Evolutionary conservation across 2,329 filamentous ascomycete genomes (phyloP).

Genomic region (Fonsecaea multimorphosa): DNA sequence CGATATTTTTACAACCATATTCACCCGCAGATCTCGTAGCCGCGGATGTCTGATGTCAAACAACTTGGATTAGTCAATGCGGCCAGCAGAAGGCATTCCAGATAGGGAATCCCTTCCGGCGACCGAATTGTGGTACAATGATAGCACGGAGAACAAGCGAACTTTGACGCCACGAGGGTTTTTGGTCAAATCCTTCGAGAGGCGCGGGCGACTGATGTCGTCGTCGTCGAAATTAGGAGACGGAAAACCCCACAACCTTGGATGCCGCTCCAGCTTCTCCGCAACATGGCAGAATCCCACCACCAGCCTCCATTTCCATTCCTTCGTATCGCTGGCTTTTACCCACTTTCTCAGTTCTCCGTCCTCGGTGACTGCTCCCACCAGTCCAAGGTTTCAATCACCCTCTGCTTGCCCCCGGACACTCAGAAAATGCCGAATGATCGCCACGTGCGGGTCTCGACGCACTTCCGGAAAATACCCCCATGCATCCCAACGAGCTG

Average conservation of each 20-base stretch:
- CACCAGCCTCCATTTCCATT: conserved; percentile 1
- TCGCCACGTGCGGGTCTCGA: conserved; percentile 8
- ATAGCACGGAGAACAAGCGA: background rate
- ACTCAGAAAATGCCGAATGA: background rate
- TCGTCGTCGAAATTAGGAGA: conserved; percentile 17
- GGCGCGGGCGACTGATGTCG: background rate
- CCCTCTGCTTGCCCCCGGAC: background rate
- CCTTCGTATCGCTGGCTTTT: conserved; percentile 19
- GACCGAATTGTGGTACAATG: background rate
- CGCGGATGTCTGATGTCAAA: background rate
- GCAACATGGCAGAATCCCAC: conserved; percentile 17
- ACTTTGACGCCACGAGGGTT: background rate
- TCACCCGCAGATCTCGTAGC: background rate
- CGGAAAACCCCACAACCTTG: conserved; percentile 12
- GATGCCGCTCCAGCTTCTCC: conserved; percentile 23
- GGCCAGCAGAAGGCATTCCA: background rate
- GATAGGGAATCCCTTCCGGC: background rate
- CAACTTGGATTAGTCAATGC: background rate
- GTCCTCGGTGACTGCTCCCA: background rate
- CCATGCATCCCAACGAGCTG: background rate
- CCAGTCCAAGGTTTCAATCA: background rate
- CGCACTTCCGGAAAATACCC: conserved; percentile 17
- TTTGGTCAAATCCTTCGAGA: background rate
- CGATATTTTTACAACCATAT: background rate
- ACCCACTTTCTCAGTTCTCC: conserved; percentile 9